Conservation (phyloP, 306 rosid species). For the Begonia fuchsioides region DNA sequence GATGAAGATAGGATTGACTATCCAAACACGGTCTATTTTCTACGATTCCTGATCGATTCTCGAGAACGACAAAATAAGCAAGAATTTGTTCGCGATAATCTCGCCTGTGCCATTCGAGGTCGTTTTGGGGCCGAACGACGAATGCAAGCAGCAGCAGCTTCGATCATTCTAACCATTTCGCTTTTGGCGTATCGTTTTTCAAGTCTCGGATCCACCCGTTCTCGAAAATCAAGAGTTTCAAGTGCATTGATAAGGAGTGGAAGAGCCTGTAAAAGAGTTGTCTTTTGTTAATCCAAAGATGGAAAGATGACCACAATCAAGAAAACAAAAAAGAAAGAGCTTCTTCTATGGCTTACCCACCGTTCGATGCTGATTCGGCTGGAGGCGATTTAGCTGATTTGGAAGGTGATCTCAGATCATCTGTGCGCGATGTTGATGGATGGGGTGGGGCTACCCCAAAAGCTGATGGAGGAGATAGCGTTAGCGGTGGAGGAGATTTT, state of each 20-base stretch:
- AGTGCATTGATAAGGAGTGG: constrained; percentile 56
- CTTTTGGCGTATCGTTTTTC: constrained; percentile 34
- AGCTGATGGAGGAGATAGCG: constrained; percentile 1
- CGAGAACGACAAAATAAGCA: no score
- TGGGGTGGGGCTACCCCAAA: constrained; percentile 6
- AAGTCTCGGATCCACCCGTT: constrained; percentile 58
- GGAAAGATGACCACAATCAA: no score
- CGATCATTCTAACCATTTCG: constrained; percentile 73
- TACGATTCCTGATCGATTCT: no score
- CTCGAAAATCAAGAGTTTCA: constrained; percentile 42
- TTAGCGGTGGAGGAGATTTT: background rate
- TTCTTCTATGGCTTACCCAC: constrained; percentile 7
- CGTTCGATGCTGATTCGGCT: background rate
- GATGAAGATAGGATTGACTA: no score
- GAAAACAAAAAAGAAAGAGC: no score
- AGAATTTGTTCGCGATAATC: constrained; percentile 3
- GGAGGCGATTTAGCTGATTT: background rate
- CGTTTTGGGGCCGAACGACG: constrained; percentile 84
- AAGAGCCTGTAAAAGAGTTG: constrained; percentile 46
- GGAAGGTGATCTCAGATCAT: constrained; percentile 1
- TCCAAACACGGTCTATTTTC: no score
- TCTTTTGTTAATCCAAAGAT: no score
- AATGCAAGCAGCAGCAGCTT: constrained; percentile 90
- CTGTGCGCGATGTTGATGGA: constrained; percentile 1
- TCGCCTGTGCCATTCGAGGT: constrained; percentile 88